Evolutionary conservation across 176 grass and related monocot genomes (phyloP).

Genomic region (Panicum miliaceum): DNA sequence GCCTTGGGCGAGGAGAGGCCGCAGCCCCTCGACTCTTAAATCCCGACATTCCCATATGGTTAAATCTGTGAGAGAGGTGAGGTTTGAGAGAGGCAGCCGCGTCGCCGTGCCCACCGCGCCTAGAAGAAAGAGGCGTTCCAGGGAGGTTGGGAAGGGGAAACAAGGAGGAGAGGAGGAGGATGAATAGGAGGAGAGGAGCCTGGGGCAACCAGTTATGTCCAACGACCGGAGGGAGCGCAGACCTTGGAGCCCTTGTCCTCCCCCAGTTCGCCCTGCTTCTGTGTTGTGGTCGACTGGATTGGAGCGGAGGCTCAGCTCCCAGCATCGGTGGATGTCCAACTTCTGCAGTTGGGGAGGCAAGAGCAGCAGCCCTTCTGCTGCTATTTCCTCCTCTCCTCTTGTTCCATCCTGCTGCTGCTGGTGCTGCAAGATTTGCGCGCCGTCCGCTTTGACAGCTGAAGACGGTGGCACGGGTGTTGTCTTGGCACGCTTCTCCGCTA

Average conservation of each 20-base stretch:
- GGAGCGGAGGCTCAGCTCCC: background rate
- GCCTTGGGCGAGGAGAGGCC: background rate
- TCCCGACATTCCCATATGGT: fast-evolving
- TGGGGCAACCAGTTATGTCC: fast-evolving
- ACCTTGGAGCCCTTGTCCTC: background rate
- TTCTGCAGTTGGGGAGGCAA: background rate
- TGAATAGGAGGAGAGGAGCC: background rate
- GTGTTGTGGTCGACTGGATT: background rate
- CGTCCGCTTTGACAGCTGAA: background rate
- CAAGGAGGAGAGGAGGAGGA: background rate
- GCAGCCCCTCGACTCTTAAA: background rate
- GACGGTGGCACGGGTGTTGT: background rate
- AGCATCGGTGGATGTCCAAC: fast-evolving
- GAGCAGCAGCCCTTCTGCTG: background rate
- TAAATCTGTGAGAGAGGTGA: constrained; percentile 8
- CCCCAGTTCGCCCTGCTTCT: background rate
- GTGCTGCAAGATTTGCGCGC: background rate
- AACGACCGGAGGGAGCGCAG: background rate
- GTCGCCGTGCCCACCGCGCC: background rate
- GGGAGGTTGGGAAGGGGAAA: constrained; percentile 19
- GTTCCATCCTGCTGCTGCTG: background rate
- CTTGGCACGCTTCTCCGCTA: background rate
- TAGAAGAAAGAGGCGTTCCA: fast-evolving
- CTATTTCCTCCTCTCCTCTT: background rate
- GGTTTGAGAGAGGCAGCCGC: background rate